These are phyloP conservation scores for Cyclaneusma minus DNA, from an alignment of 2,329 filamentous ascomycete genomes.

Conservation along the genomic window DNA sequence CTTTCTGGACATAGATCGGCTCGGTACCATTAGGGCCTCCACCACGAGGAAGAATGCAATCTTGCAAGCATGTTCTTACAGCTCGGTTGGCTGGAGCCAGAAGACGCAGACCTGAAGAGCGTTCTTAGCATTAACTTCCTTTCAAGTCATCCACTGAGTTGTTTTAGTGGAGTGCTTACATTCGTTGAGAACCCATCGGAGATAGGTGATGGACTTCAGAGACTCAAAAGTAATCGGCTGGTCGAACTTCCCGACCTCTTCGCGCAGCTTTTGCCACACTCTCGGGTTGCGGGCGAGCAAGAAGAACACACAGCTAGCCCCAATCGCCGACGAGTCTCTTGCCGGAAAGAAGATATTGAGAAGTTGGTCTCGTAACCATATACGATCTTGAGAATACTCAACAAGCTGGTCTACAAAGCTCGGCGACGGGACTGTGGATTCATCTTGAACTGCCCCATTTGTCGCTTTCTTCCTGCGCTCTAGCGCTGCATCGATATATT, in stretches of 20 bases:
- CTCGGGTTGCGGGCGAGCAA: constrained; percentile 24
- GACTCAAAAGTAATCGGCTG: constrained; percentile 35
- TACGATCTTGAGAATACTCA: constrained; percentile 24
- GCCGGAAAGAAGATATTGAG: constrained; percentile 35
- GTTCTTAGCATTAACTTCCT: no score
- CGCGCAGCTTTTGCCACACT: constrained; percentile 23
- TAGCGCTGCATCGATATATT: no score
- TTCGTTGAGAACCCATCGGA: constrained; percentile 39
- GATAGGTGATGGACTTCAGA: constrained; percentile 37
- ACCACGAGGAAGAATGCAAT: constrained; percentile 12
- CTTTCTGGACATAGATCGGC: constrained; percentile 12
- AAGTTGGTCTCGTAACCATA: constrained; percentile 29
- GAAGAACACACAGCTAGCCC: constrained; percentile 29
- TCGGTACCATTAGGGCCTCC: constrained; percentile 13
- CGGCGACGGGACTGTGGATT: no score
- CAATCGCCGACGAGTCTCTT: constrained; percentile 35
- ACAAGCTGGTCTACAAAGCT: no score
- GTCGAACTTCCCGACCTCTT: constrained; percentile 22
- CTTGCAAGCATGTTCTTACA: constrained; percentile 6
- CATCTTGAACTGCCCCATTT: no score
- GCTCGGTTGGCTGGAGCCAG: constrained; percentile 6
- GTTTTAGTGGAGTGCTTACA: constrained; percentile 12
- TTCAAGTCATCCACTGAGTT: constrained; percentile 15
- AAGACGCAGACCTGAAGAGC: constrained; percentile 10
- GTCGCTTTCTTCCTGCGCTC: no score